phyloP scores from a whole-genome alignment of 1,139 yeast species.

The Wickerhamomyces sp. region DNA sequence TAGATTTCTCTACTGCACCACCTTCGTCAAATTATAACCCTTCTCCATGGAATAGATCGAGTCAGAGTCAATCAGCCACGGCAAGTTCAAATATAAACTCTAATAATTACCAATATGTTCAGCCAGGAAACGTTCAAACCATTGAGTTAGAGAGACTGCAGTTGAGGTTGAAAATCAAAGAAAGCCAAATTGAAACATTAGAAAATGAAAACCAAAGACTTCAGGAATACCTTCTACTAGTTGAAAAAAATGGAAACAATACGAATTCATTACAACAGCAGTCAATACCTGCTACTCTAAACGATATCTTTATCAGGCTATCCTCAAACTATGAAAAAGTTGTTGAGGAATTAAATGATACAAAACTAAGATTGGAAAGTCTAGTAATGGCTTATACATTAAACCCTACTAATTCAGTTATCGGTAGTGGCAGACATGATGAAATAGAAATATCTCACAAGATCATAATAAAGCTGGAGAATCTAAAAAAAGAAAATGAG shows the following conservation, averaged over 20 bases:
- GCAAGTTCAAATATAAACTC: neutral
- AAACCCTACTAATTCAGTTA: slow-evolving; percentile 38
- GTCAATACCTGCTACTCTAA: slow-evolving; percentile 15
- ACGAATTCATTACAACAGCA: slow-evolving; percentile 1
- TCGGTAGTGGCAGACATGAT: slow-evolving; percentile 56
- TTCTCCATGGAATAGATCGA: slow-evolving; percentile 1
- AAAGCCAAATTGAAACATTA: slow-evolving; percentile 34
- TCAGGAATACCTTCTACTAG: slow-evolving; percentile 15
- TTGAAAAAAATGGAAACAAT: neutral
- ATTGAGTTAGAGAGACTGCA: slow-evolving; percentile 21
- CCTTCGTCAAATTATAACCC: slow-evolving; percentile 1
- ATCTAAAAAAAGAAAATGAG: slow-evolving; percentile 67
- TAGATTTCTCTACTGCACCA: neutral
- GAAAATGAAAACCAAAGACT: slow-evolving; percentile 32
- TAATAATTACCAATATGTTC: neutral
- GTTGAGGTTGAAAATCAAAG: slow-evolving; percentile 31
- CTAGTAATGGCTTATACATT: slow-evolving; percentile 50
- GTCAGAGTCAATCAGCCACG: neutral
- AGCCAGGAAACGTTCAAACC: neutral
- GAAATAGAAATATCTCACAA: slow-evolving; percentile 77
- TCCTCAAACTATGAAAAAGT: slow-evolving; percentile 13
- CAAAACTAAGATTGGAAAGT: slow-evolving; percentile 60
- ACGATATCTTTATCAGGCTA: slow-evolving; percentile 19
- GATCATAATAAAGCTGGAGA: slow-evolving; percentile 57
- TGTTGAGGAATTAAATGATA: slow-evolving; percentile 52